Conservation (phyloP, 176 grass and related monocot genomes). For the Rhynchospora breviuscula region DNA sequence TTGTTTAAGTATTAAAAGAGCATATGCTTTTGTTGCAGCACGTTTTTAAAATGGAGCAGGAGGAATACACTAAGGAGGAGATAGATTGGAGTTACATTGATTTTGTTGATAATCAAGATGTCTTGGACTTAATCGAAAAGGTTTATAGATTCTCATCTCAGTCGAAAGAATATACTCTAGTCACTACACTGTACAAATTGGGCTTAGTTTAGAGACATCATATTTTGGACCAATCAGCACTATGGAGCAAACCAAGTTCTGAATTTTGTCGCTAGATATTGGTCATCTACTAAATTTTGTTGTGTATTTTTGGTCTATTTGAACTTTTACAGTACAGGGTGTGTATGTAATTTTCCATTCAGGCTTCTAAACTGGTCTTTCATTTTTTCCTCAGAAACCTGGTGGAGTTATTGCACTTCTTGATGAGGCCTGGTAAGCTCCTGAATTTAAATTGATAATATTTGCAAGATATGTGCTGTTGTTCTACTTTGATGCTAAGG, state of each 20-base stretch:
- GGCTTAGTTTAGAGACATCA: neutral
- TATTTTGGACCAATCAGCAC: neutral
- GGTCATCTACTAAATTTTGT: neutral
- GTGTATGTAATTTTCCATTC: constrained; percentile 3
- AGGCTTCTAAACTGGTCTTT: constrained; percentile 22
- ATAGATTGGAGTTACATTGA: constrained; percentile 99
- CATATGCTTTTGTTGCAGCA: constrained; percentile 54
- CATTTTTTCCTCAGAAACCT: constrained; percentile 73
- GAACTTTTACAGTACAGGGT: neutral
- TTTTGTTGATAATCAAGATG: constrained; percentile 99
- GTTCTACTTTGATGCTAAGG: constrained; percentile 18
- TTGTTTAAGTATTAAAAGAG: constrained; percentile 23
- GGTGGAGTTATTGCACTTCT: constrained; percentile 95
- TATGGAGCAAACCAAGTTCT: neutral
- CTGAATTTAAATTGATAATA: constrained; percentile 17
- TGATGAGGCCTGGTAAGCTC: constrained; percentile 97
- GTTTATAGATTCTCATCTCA: constrained; percentile 33
- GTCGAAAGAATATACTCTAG: neutral
- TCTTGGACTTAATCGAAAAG: constrained; percentile 98
- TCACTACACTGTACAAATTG: neutral
- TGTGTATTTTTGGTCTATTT: neutral
- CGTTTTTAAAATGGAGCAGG: constrained; percentile 99
- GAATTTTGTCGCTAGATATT: neutral
- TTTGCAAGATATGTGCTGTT: constrained; percentile 1
- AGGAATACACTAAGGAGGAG: constrained; percentile 95